Conservation (phyloP, 352 stramenopile species). For the Globisporangium nagaii region DNA sequence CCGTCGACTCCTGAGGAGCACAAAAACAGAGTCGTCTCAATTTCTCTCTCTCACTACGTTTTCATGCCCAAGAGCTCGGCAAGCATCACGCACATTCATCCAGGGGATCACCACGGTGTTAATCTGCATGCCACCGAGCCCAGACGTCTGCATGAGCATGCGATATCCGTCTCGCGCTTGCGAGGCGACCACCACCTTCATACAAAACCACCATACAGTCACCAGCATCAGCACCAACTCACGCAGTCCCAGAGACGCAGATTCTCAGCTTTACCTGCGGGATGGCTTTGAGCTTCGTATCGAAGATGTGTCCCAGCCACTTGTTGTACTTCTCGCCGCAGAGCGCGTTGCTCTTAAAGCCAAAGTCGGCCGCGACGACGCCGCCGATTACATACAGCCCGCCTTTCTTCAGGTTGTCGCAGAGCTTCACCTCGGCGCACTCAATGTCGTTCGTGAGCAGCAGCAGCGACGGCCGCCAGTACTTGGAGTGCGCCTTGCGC, state of each 20-base stretch:
- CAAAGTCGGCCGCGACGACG: conserved; percentile 42
- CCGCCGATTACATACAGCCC: conserved; percentile 70
- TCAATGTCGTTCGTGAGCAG: conserved; percentile 44
- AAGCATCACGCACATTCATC: conserved; percentile 17
- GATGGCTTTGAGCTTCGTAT: conserved; percentile 48
- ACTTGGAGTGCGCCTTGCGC: conserved; percentile 68
- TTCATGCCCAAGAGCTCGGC: too few species aligned
- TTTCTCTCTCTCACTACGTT: too few species aligned
- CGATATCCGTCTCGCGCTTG: conserved; percentile 44
- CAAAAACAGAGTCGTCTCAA: too few species aligned
- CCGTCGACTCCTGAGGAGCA: too few species aligned
- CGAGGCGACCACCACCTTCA: conserved; percentile 43
- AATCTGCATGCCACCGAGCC: conserved; percentile 70
- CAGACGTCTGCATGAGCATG: conserved; percentile 60
- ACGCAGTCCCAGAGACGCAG: too few species aligned
- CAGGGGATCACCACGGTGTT: conserved; percentile 72
- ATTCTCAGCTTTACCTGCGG: conserved; percentile 22
- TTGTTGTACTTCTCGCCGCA: conserved; percentile 33
- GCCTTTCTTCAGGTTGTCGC: conserved; percentile 77
- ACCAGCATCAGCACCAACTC: background rate
- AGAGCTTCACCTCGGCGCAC: conserved; percentile 40
- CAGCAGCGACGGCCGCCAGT: conserved; percentile 71
- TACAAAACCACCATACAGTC: background rate
- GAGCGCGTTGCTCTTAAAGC: conserved; percentile 15
- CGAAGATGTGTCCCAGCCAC: conserved; percentile 44